phyloP scores from a whole-genome alignment of 2,329 filamentous ascomycete species.

The Diaporthe citrichinensis region DNA sequence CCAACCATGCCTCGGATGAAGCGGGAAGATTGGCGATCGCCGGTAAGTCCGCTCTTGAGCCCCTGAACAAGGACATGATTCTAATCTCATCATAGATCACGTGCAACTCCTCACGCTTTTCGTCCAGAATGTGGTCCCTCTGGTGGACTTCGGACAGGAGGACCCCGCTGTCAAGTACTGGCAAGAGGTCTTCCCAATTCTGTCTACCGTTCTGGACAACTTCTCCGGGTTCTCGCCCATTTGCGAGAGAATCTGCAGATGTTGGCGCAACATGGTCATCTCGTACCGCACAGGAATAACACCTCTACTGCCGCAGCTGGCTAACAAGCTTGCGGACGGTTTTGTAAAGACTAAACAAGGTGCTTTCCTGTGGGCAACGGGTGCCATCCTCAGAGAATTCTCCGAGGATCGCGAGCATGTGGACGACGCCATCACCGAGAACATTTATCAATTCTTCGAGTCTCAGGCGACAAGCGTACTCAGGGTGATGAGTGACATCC shows the following conservation, averaged over 20 bases:
- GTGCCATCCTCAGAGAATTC: conserved; percentile 94
- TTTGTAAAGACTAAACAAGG: conserved; percentile 91
- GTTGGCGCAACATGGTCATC: conserved; percentile 97
- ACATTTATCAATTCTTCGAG: conserved; percentile 95
- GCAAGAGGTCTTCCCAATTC: conserved; percentile 90
- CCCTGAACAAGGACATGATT: background rate
- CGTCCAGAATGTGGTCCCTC: conserved; percentile 82
- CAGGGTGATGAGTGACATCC: conserved; percentile 87
- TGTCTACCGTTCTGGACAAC: conserved; percentile 88
- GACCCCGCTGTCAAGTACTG: conserved; percentile 97
- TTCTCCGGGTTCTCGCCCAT: conserved; percentile 91
- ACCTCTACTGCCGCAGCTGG: conserved; percentile 86
- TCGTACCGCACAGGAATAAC: conserved; percentile 93
- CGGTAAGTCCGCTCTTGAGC: conserved; percentile 62
- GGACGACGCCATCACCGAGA: conserved; percentile 83
- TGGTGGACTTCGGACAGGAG: conserved; percentile 77
- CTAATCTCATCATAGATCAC: conserved; percentile 73
- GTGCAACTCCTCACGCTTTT: conserved; percentile 94
- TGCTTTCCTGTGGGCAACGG: conserved; percentile 98
- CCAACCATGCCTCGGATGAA: conserved; percentile 86
- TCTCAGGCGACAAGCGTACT: conserved; percentile 92
- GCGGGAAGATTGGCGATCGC: conserved; percentile 85
- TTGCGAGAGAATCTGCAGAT: conserved; percentile 92
- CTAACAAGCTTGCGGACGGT: conserved; percentile 87
- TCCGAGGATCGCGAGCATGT: conserved; percentile 91